These are phyloP conservation scores for Eucalyptus coolabah DNA, from an alignment of 345 rosid species.

Conservation along the genomic window DNA sequence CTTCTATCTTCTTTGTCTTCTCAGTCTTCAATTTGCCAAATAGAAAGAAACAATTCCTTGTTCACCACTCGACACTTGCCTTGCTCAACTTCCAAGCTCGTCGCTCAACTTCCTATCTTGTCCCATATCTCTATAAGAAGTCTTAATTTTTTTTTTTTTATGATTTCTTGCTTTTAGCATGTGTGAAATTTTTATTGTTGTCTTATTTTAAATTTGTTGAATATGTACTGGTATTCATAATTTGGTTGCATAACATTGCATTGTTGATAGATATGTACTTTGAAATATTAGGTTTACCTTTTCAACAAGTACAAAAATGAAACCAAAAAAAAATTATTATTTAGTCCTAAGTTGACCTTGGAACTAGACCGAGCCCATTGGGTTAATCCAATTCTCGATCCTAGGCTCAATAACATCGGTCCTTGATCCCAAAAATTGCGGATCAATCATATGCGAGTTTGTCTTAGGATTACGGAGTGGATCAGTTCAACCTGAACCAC, in stretches of 20 bases:
- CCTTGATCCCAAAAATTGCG: rapidly evolving
- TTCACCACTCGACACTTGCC: rapidly evolving
- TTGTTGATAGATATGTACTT: too few species aligned
- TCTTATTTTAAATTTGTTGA: too few species aligned
- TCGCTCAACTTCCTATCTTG: too few species aligned
- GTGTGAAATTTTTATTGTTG: too few species aligned
- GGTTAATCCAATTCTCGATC: rapidly evolving
- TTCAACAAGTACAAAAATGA: too few species aligned
- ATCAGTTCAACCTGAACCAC: rapidly evolving
- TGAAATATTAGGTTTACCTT: rapidly evolving
- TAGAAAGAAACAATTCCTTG: too few species aligned
- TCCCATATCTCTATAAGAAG: too few species aligned
- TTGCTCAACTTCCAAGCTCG: rapidly evolving
- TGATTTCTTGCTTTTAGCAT: too few species aligned
- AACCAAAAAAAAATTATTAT: too few species aligned
- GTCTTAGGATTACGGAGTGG: rapidly evolving
- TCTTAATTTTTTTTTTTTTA: rapidly evolving
- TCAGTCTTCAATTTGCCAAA: too few species aligned
- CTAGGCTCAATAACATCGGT: rapidly evolving
- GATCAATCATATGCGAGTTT: rapidly evolving
- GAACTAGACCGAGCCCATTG: rapidly evolving
- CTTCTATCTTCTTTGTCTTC: rapidly evolving
- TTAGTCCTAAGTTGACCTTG: rapidly evolving
- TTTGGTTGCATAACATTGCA: rapidly evolving
- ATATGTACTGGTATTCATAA: rapidly evolving